Base-by-base conservation (phyloP, 2,329 filamentous ascomycete genomes). In the Aspergillus felis region DNA sequence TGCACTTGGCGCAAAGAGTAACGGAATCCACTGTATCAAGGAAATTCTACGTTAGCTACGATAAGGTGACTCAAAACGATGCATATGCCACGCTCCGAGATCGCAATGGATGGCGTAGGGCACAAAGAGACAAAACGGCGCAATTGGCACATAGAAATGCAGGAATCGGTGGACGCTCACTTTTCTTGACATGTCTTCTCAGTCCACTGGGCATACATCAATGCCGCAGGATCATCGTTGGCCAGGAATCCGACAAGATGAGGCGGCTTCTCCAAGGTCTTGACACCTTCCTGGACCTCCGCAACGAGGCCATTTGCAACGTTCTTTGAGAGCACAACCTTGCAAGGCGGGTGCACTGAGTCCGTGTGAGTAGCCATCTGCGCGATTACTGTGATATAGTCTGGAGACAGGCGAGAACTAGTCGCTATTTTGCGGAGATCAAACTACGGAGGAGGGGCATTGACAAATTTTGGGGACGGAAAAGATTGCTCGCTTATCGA, bases 141-240 rank as follows among this genome's bases (percentile, higher is more conserved):
- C 59, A 22, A 64, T 61, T 59, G 56, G 51, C 28, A 29, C 29
- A 35, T 46, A 38, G 50, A 41, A 57, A 41, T 51, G 54, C 28
- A 32, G 56, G 56, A 53, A 50, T 44, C 47, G 57, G 35, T 64
- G 58, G 57, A 65, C 58, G 72, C 89, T 88, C 82, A 97, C 92
- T 97, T 95, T 75, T 97, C 93, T 75, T 87, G 84, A 76, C 91
- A 96, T 3, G 94, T 97, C 83, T 96, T 97, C 76, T 91, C 90
- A 44, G 93, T 97, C 91, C 91, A 97, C 75, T 97, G 91, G 55
- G 94, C 94, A 73, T 99, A 97, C 80, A 95, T 91, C 67, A 90
- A 82, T 32, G 93, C 93, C 42, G 92, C 91, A 29, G 92, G 91
- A 76, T 99, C 94, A 64, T 84, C 84, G 76, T 96, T 97, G 65